Percentiles rank a stretch among this genome's conserved stretches.
phyloP scores from a whole-genome alignment of 169 alveolate species.

The Plasmodium blacklocki region DNA sequence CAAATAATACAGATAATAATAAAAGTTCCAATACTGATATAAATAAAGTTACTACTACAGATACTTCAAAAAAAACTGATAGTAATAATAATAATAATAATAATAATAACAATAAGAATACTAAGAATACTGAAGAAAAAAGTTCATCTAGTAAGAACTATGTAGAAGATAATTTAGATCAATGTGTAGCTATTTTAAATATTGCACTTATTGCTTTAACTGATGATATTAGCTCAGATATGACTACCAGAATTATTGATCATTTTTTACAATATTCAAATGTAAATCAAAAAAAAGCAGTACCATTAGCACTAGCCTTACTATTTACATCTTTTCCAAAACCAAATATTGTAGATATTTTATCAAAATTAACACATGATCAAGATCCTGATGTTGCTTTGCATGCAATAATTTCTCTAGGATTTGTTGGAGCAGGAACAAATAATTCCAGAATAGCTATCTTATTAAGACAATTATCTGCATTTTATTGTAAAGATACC shows the following conservation, averaged over 20 bases:
- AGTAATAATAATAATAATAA: background rate
- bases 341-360: conserved; percentile 89
- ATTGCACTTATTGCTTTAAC: conserved; percentile 96
- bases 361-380: conserved; percentile 98
- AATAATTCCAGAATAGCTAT: conserved; percentile 97
- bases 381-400: conserved; percentile 95
- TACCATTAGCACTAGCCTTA: conserved; percentile 98
- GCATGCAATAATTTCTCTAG: conserved; percentile 97
- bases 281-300: conserved; percentile 94
- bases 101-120: background rate
- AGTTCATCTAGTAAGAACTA: conserved; percentile 39
- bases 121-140: conserved; percentile 6
- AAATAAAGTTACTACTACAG: conserved; percentile 6
- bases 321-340: conserved; percentile 96
- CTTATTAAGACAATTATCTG: conserved; percentile 96
- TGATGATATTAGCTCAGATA: conserved; percentile 95
- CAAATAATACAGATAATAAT: conserved; percentile 33
- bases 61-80: conserved; percentile 21
- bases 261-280: conserved; percentile 84
- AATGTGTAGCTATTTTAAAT: conserved; percentile 94
- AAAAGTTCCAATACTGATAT: conserved; percentile 8
- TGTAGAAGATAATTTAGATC: conserved; percentile 81
- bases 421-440: conserved; percentile 96
- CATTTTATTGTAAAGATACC: conserved; percentile 93
- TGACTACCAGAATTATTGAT: conserved; percentile 89